phyloP scores from a whole-genome alignment of 1,284 basidiomycete genomes.

The Ganoderma meredithae region DNA sequence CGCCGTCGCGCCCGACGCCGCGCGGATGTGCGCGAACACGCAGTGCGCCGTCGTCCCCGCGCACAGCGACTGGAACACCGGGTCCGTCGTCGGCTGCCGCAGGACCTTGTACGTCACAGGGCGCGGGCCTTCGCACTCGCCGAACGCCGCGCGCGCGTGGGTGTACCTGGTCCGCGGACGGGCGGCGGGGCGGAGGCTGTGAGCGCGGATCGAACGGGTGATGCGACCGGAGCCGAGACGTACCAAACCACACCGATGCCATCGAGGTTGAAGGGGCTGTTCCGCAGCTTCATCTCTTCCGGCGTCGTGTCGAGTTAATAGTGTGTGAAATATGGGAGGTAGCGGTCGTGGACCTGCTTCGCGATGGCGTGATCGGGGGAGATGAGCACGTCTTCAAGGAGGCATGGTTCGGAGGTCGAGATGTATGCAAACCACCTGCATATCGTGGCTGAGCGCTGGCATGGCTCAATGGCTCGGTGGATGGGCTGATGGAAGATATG shows the following conservation, averaged over 20 bases:
- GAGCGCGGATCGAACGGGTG: neutral
- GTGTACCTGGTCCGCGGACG: slow-evolving; percentile 35
- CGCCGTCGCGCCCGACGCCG: slow-evolving; percentile 39
- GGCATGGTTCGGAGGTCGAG: slow-evolving; percentile 42
- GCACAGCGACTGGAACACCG: slow-evolving; percentile 43
- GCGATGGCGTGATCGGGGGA: slow-evolving; percentile 43
- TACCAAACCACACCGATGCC: slow-evolving; percentile 42
- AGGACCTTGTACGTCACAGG: slow-evolving; percentile 46
- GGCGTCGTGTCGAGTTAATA: slow-evolving; percentile 37
- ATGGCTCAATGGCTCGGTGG: neutral
- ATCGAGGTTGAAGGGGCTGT: slow-evolving; percentile 43
- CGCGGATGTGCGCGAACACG: slow-evolving; percentile 48
- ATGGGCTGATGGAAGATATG: neutral
- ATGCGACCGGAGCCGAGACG: neutral
- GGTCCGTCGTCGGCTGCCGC: slow-evolving; percentile 44
- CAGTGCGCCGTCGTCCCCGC: slow-evolving; percentile 40
- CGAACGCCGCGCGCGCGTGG: slow-evolving; percentile 38
- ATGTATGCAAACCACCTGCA: slow-evolving; percentile 50
- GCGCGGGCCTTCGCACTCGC: slow-evolving; percentile 40
- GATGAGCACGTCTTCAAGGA: slow-evolving; percentile 48
- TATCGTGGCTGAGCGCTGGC: slow-evolving; percentile 23
- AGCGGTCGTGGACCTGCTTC: slow-evolving; percentile 48
- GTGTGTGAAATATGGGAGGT: slow-evolving; percentile 42
- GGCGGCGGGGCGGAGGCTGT: too few relatives aligned
- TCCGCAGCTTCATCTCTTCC: slow-evolving; percentile 39